phyloP scores from a whole-genome alignment of 106 monocot species.

The Dendrobium nobile region DNA sequence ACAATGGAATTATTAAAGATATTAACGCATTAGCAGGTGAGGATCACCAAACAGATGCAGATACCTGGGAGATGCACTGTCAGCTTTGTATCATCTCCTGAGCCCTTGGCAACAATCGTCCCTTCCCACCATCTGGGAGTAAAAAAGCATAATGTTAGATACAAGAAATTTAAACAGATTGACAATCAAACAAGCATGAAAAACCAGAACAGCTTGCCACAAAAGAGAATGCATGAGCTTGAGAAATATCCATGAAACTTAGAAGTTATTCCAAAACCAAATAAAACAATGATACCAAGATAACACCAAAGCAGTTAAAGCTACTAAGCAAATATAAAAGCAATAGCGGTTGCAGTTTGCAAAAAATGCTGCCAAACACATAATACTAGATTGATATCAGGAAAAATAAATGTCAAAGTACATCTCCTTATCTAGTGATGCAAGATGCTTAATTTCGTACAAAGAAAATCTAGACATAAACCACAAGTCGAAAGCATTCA shows the following conservation, averaged over 20 bases:
- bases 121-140: constrained; percentile 87
- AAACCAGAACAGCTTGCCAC: not conserved
- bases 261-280: not conserved
- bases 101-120: constrained; percentile 52
- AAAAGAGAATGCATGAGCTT: not conserved
- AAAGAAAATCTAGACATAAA: not conserved
- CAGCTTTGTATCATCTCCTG: constrained; percentile 64
- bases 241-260: not conserved
- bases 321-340: not conserved
- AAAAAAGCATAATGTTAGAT: not conserved
- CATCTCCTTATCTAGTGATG: not conserved
- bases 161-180: not conserved
- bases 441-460: not conserved
- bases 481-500: no score
- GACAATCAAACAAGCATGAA: not conserved
- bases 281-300: no score
- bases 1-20: no score
- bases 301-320: no score
- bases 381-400: not conserved
- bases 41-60: not conserved
- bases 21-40: no score
- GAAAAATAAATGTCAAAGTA: not conserved
- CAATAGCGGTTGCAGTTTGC: not conserved
- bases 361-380: not conserved
- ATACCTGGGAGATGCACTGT: constrained; percentile 78